These are phyloP conservation scores for Saccharomycopsis sp. DNA, from an alignment of 805 yeast species.

Conservation along the genomic window DNA sequence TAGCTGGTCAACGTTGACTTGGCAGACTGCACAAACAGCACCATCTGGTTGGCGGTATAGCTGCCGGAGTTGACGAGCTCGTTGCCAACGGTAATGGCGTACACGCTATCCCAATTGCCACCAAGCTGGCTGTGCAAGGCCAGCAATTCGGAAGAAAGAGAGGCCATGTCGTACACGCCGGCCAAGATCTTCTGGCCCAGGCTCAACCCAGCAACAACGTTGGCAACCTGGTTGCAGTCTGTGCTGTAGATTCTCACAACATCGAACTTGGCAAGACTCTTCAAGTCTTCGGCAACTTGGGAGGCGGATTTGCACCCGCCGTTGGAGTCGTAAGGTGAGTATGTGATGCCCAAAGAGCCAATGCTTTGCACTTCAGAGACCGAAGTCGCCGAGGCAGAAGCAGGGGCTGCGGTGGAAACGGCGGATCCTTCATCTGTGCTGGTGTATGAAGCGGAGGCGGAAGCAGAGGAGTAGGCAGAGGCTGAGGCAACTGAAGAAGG, in stretches of 20 bases:
- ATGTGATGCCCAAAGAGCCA: conserved; percentile 49
- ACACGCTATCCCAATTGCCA: conserved; percentile 47
- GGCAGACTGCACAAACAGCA: conserved; percentile 36
- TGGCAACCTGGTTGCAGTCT: conserved; percentile 63
- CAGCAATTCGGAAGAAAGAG: conserved; percentile 38
- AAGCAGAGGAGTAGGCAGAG: conserved; percentile 42
- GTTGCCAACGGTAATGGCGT: conserved; percentile 53
- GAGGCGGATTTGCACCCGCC: conserved; percentile 57
- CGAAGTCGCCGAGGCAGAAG: conserved; percentile 38
- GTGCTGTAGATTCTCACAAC: conserved; percentile 68
- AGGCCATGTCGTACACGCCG: conserved; percentile 46
- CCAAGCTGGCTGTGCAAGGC: conserved; percentile 25
- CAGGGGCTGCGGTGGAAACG: conserved; percentile 37
- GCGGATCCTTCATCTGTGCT: no score
- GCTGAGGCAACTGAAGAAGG: conserved; percentile 1
- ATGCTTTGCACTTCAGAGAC: conserved; percentile 21
- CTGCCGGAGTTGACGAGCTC: conserved; percentile 47
- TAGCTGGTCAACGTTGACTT: conserved; percentile 34
- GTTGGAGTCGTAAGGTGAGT: conserved; percentile 59
- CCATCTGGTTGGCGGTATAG: conserved; percentile 35
- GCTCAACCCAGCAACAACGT: conserved; percentile 45
- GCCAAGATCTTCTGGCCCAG: conserved; percentile 54
- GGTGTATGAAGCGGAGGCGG: conserved; percentile 3
- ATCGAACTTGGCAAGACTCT: conserved; percentile 40
- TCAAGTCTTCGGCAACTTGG: conserved; percentile 48